Base-by-base conservation (phyloP, 192 early-diverging fungal species). In the Rhizophlyctis rosea region DNA sequence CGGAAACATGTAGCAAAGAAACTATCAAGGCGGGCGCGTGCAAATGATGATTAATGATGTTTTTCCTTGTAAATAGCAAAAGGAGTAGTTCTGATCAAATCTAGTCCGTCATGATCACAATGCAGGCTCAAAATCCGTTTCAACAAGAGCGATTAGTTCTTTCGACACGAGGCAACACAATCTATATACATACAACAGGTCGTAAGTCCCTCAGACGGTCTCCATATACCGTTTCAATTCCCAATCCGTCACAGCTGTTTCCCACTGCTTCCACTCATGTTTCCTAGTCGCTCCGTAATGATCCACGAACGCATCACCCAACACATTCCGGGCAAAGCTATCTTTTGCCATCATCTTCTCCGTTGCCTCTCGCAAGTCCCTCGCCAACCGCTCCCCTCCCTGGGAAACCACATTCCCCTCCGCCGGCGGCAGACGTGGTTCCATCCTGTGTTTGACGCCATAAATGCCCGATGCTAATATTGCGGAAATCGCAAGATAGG, bases 251-350 rank as follows among this genome's bases (percentile, higher is more conserved):
- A 91, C 89, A 35, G 81, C 80, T 24, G 71, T 76, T 56, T 85
- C 77, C 89, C 89, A 93, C 31, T 83, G 34, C n/a, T 76, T 68
- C 76, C 86, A 83, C 70, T 93, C 91, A 65, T 91, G 86, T 59
- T 73, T 52, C 29, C 90, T 65, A n/a, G 88, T 91, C 28, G 74
- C 79, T 0, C 72, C 83, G 77, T 82, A 93, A 65, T 93, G 91
- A 29, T 90, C 79, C 24, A 93, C 84, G 71, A 93, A 91, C 3
- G 55, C 80, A 71, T 90, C 79, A 9, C 89, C 89, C 13, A 93
- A 61, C 11, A 90, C 85, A 52, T 81, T 35, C 28, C 91, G 62
- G 3, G 91, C 91, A 47, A 90, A 67, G 29, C 86, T 88, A 11
- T 70, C 79, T 47, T 74, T 71, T 18, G 59, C 78, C 61, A 74